A percentile compares a stretch with the other conserved stretches of the same genome.
These are phyloP conservation scores for Didymella lethalis DNA, from an alignment of 2,329 filamentous ascomycete genomes.

Conservation along the genomic window DNA sequence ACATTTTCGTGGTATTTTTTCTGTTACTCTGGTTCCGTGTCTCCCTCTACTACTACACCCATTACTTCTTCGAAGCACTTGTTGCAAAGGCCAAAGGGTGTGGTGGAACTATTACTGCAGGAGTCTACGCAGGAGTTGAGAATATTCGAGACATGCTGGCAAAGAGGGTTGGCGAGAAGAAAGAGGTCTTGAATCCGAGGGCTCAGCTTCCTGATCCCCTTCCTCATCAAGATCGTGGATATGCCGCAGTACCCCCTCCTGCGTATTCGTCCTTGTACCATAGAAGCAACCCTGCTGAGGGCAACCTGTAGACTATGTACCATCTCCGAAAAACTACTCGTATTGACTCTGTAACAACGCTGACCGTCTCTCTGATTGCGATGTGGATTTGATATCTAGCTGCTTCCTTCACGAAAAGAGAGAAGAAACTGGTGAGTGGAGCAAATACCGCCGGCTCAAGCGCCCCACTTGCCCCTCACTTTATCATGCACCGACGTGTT, in stretches of 20 bases:
- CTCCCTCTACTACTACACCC: not conserved
- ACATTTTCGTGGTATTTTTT: not conserved
- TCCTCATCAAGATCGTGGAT: not conserved
- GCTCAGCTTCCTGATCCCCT: not conserved
- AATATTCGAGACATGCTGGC: too few species aligned
- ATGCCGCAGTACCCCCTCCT: not conserved
- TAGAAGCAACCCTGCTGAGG: too few species aligned
- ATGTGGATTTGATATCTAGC: too few species aligned
- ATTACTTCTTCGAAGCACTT: too few species aligned
- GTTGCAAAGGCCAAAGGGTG: too few species aligned
- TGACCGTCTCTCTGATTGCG: too few species aligned
- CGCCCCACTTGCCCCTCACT: conserved; percentile 18
- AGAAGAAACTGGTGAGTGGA: not conserved
- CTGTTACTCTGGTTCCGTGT: not conserved
- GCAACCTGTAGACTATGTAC: too few species aligned
- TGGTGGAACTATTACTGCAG: too few species aligned
- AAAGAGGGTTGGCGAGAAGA: not conserved
- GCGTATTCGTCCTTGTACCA: not conserved
- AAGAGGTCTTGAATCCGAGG: not conserved
- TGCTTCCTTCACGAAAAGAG: too few species aligned
- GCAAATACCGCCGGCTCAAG: not conserved
- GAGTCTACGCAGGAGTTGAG: too few species aligned
- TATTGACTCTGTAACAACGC: too few species aligned
- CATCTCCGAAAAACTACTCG: too few species aligned
- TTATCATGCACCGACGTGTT: not conserved